Evolutionary conservation across 1,284 basidiomycete species (phyloP).

Genomic region (Taiwanofungus camphoratus): DNA sequence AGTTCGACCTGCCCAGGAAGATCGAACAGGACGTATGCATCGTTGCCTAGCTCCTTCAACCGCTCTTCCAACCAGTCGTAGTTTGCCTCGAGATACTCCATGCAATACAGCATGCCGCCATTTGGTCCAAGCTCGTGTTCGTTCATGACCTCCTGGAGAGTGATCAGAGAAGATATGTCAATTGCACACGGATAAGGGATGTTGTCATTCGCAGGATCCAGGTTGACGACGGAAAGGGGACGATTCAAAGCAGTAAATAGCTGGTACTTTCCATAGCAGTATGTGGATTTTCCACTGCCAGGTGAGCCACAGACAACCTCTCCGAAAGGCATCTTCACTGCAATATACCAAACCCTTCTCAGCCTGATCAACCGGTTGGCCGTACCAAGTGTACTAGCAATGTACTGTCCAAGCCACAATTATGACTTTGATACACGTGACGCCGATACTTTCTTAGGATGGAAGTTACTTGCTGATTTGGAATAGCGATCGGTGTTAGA

Average conservation of each 20-base stretch:
- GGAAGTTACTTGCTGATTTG: too few species aligned
- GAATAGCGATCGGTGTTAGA: too few species aligned
- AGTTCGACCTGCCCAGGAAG: constrained; percentile 97
- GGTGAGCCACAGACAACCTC: constrained; percentile 90
- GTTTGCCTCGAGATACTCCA: constrained; percentile 96
- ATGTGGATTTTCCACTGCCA: constrained; percentile 91
- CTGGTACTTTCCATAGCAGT: constrained; percentile 90
- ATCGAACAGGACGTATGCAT: constrained; percentile 91
- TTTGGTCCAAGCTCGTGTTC: constrained; percentile 90
- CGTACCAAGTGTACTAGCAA: too few species aligned
- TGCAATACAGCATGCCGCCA: constrained; percentile 94
- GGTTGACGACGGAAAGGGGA: constrained; percentile 87
- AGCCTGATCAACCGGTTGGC: too few species aligned
- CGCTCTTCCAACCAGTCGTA: constrained; percentile 89
- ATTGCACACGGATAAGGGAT: constrained; percentile 91
- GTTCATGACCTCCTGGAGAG: constrained; percentile 84
- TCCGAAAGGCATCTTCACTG: constrained; percentile 78
- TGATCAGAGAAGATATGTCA: constrained; percentile 84
- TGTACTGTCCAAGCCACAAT: too few species aligned
- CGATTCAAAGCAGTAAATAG: constrained; percentile 84
- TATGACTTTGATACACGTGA: too few species aligned
- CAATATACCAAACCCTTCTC: too few species aligned
- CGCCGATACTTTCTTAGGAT: too few species aligned
- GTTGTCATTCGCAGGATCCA: constrained; percentile 91
- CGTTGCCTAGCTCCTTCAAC: constrained; percentile 61